A percentile compares a stretch with the other conserved stretches of the same genome.
These are phyloP conservation scores for Calocybe indica DNA, from an alignment of 768 basidiomycete species.

Conservation along the genomic window DNA sequence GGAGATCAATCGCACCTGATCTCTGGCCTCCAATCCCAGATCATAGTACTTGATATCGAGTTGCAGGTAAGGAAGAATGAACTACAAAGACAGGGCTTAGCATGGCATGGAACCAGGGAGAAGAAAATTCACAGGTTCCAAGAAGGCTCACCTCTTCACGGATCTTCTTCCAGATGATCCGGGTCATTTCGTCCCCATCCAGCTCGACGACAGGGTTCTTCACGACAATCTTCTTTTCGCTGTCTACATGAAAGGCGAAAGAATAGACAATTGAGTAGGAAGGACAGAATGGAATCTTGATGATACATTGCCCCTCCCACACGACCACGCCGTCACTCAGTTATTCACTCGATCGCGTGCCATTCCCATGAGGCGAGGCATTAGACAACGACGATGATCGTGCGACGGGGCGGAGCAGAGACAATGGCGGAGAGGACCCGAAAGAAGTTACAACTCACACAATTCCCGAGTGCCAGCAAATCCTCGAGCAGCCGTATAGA, in stretches of 20 bases:
- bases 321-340: too few relatives aligned
- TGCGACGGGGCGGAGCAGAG: too few relatives aligned
- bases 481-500: too few relatives aligned
- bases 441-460: too few relatives aligned
- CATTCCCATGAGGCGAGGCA: too few relatives aligned
- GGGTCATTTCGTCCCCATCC: constrained; percentile 98
- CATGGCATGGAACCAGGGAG: background rate
- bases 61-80: constrained; percentile 92
- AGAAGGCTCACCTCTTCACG: constrained; percentile 67
- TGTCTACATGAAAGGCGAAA: constrained; percentile 7
- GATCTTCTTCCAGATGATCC: constrained; percentile 99
- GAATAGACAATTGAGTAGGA: background rate
- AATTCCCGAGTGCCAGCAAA: too few relatives aligned
- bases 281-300: background rate
- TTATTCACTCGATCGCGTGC: too few relatives aligned
- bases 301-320: background rate
- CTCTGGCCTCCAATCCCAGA: constrained; percentile 90
- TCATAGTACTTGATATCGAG: constrained; percentile 98
- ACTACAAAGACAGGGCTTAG: constrained; percentile 35
- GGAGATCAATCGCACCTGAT: constrained; percentile 51
- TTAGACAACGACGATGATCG: too few relatives aligned
- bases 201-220: constrained; percentile 90
- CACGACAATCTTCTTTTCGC: constrained; percentile 67
- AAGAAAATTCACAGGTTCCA: constrained; percentile 13
- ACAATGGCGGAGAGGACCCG: too few relatives aligned